phyloP scores from a whole-genome alignment of 441 rosid genomes.

The Populus hybrid region DNA sequence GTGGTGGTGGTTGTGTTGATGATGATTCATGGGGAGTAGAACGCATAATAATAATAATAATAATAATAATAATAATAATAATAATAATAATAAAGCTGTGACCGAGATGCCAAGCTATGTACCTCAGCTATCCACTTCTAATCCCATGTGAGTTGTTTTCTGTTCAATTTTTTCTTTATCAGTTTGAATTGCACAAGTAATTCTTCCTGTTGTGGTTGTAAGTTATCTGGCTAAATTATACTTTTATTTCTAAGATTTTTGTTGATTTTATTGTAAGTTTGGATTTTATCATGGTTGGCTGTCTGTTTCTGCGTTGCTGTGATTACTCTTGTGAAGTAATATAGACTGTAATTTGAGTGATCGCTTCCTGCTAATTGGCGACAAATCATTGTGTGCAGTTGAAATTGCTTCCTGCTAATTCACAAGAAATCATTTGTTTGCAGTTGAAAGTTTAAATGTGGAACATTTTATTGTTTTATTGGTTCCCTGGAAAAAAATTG shows the following conservation, averaged over 20 bases:
- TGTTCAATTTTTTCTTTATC: neutral
- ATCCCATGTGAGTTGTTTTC: constrained; percentile 34
- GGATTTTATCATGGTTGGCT: neutral
- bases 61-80: too few species aligned
- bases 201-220: neutral
- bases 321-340: too few species aligned
- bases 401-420: neutral
- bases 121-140: constrained; percentile 38
- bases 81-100: constrained; percentile 26
- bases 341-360: neutral
- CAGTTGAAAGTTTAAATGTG: neutral
- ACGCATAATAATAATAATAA: constrained; percentile 25
- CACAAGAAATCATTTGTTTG: neutral
- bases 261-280: neutral
- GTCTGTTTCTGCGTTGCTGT: neutral
- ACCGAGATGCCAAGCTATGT: constrained; percentile 54
- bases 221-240: neutral
- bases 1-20: constrained; percentile 23
- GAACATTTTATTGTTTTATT: neutral
- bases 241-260: neutral
- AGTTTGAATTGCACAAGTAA: neutral
- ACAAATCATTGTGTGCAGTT: too few species aligned
- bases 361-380: neutral
- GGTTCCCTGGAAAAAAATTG: neutral
- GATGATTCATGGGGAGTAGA: constrained; percentile 48